Evolutionary conservation across 2,329 filamentous ascomycete genomes (phyloP).

Genomic region (Alternaria brassicae): DNA sequence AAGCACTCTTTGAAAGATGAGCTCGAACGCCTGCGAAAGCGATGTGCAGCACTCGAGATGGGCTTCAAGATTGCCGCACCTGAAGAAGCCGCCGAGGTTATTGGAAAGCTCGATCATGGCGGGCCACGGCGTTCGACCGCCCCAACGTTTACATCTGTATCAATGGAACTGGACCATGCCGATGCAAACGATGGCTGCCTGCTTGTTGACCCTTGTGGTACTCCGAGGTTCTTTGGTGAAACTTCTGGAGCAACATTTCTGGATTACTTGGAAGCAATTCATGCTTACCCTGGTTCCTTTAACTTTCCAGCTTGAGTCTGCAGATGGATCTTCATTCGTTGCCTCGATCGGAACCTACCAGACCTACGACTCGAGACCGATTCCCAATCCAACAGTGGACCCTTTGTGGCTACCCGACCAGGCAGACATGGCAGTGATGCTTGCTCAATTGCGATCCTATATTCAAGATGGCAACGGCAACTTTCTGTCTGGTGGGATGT

Average conservation of each 20-base stretch:
- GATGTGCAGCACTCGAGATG: conserved; percentile 31
- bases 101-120: conserved; percentile 20
- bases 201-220: conserved; percentile 29
- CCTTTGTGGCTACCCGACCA: conserved; percentile 34
- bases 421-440: conserved; percentile 31
- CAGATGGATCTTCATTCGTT: conserved; percentile 30
- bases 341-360: conserved; percentile 35
- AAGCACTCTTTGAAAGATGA: conserved; percentile 30
- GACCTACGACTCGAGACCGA: conserved; percentile 38
- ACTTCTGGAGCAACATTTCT: conserved; percentile 39
- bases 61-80: conserved; percentile 23
- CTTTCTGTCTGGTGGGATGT: conserved; percentile 33
- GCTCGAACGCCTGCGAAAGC: conserved; percentile 29
- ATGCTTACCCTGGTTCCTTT: conserved; percentile 33
- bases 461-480: conserved; percentile 36
- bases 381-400: conserved; percentile 34
- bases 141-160: conserved; percentile 15
- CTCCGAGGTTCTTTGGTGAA: conserved; percentile 30
- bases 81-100: conserved; percentile 23
- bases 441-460: conserved; percentile 28
- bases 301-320: conserved; percentile 22
- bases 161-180: conserved; percentile 11
- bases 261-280: conserved; percentile 34
- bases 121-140: conserved; percentile 12
- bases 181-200: conserved; percentile 25